phyloP scores from a whole-genome alignment of 805 yeast species.

The Candida ortonii region DNA sequence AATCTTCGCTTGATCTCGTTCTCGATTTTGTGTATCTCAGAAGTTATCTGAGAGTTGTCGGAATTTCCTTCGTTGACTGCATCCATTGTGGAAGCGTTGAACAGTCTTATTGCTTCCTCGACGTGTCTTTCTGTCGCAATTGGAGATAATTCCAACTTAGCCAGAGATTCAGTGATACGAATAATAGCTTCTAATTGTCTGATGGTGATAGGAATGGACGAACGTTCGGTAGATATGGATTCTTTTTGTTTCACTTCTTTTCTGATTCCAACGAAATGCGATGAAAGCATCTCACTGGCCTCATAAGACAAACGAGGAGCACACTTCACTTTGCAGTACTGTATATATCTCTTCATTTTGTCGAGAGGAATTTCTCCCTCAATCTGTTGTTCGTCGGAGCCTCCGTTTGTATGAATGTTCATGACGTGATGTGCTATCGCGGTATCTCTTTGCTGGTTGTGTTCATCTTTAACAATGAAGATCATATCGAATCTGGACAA shows the following conservation, averaged over 20 bases:
- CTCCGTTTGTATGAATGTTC: conserved; percentile 86
- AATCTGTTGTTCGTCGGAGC: conserved; percentile 42
- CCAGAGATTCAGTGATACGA: conserved; percentile 91
- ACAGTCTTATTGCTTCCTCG: conserved; percentile 90
- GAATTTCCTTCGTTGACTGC: conserved; percentile 58
- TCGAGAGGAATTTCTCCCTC: conserved; percentile 88
- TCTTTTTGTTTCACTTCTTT: conserved; percentile 80
- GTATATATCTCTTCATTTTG: conserved; percentile 87
- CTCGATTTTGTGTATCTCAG: conserved; percentile 77
- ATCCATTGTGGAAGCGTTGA: conserved; percentile 96
- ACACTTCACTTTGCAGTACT: conserved; percentile 83
- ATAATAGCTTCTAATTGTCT: conserved; percentile 97
- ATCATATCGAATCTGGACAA: conserved; percentile 98
- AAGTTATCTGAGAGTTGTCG: conserved; percentile 54
- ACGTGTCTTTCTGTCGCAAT: conserved; percentile 87
- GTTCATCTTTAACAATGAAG: conserved; percentile 94
- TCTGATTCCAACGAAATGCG: conserved; percentile 90
- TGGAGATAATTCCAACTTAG: conserved; percentile 79
- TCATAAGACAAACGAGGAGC: conserved; percentile 90
- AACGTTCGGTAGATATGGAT: conserved; percentile 76
- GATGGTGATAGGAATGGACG: conserved; percentile 94
- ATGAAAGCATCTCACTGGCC: conserved; percentile 85
- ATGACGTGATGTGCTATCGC: conserved; percentile 93
- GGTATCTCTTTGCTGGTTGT: conserved; percentile 78
- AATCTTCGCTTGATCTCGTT: conserved; percentile 82